Conservation (phyloP, 495 filamentous ascomycete genomes). For the Aspergillus sclerotioniger region DNA sequence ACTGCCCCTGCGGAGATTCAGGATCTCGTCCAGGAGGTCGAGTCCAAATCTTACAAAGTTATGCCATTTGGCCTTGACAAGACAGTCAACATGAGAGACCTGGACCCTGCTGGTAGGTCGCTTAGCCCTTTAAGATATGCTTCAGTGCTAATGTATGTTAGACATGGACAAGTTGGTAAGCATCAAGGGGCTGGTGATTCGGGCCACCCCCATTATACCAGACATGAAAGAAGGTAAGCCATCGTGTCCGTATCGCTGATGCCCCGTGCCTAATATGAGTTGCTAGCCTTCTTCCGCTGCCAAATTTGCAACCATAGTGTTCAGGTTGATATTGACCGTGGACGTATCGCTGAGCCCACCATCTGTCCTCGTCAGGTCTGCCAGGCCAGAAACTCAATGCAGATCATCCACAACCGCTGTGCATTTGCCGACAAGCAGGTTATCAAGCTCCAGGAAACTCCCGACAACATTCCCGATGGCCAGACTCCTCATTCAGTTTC, state of each 20-base stretch:
- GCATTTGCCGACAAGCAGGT: constrained; percentile 96
- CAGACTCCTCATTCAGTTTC: constrained; percentile 98
- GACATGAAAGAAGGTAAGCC: constrained; percentile 85
- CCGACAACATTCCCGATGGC: constrained; percentile 88
- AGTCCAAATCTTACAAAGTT: constrained; percentile 75
- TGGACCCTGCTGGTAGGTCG: constrained; percentile 76
- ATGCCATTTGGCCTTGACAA: constrained; percentile 87
- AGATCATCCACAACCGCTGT: constrained; percentile 95
- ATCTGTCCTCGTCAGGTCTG: constrained; percentile 84
- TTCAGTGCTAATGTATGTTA: constrained; percentile 27
- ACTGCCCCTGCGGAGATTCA: constrained; percentile 46
- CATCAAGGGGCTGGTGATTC: constrained; percentile 95
- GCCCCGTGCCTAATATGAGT: neutral
- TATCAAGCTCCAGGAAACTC: constrained; percentile 97
- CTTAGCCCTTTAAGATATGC: neutral
- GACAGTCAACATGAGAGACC: constrained; percentile 87
- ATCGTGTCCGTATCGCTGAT: neutral
- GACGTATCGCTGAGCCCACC: constrained; percentile 93
- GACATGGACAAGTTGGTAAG: constrained; percentile 96
- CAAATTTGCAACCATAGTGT: constrained; percentile 87
- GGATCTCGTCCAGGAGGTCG: constrained; percentile 62
- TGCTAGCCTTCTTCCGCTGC: constrained; percentile 85
- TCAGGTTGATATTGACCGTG: constrained; percentile 87
- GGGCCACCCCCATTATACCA: constrained; percentile 91
- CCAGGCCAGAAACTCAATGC: constrained; percentile 88